Conservation (phyloP, 768 basidiomycete genomes). For the Boletus rubescentipes region DNA sequence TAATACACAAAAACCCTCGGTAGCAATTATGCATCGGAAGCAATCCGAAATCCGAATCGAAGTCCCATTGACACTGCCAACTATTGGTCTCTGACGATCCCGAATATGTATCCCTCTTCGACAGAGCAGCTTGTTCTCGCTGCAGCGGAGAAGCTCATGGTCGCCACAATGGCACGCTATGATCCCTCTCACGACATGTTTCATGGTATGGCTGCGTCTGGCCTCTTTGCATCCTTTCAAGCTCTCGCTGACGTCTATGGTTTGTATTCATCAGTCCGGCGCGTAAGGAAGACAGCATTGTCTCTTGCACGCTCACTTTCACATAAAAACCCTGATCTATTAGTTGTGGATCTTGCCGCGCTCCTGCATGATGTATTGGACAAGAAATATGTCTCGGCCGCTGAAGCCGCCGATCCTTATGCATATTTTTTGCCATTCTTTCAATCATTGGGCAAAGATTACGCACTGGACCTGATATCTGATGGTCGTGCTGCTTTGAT, state of each 20-base stretch:
- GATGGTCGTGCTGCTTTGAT: slow-evolving; percentile 61
- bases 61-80: too few species aligned
- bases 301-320: slow-evolving; percentile 54
- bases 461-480: slow-evolving; percentile 53
- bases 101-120: slow-evolving; percentile 43
- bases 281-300: slow-evolving; percentile 78
- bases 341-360: slow-evolving; percentile 82
- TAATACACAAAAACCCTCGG: not conserved
- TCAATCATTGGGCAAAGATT: slow-evolving; percentile 38
- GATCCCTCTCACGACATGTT: slow-evolving; percentile 80
- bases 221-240: not conserved
- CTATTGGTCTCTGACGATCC: not conserved
- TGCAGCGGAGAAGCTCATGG: slow-evolving; percentile 68
- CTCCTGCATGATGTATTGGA: slow-evolving; percentile 86
- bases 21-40: slow-evolving; percentile 6
- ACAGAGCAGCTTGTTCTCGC: slow-evolving; percentile 52
- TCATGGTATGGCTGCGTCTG: slow-evolving; percentile 53
- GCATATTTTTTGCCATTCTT: slow-evolving; percentile 70
- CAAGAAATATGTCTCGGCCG: slow-evolving; percentile 74
- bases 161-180: slow-evolving; percentile 69
- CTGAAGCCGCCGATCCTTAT: slow-evolving; percentile 59
- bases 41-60: slow-evolving; percentile 27
- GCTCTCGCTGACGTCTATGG: slow-evolving; percentile 3
- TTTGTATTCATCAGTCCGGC: slow-evolving; percentile 56
- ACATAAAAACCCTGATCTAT: slow-evolving; percentile 56